Base-by-base conservation (phyloP, 1,284 basidiomycete genomes). In the Phenoliferia sp. region DNA sequence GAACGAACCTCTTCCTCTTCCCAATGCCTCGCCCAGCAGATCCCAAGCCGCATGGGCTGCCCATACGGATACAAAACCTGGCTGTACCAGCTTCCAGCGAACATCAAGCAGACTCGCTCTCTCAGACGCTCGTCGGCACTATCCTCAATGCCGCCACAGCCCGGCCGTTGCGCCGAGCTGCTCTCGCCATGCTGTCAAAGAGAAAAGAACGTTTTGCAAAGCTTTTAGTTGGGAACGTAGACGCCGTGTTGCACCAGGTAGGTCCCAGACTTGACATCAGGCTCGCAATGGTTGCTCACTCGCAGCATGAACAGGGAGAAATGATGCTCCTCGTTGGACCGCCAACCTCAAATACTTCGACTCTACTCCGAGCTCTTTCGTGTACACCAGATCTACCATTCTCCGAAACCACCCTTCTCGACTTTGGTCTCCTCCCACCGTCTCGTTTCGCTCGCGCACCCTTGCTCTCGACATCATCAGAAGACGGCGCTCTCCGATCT, bases 281-380 rank as follows among this genome's bases (percentile, higher is more conserved):
- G 17, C n/a, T 56, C 54, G 29, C n/a, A 17, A 29, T 31, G n/a
- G 17, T n/a, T 15, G 3, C 54, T 29, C 7, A n/a, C 28, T 29
- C 10, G 6, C 19, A n/a, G 2, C 9, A 19, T 54, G 32, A 34
- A 19, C 69, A 75, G 72, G 86, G 83, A 67, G 82, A 85, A 76
- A 83, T 84, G 81, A 81, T 82, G 67, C 76, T 85, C n/a, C 82
- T 84, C 44, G 76, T 84, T 33, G 84, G 83, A 28, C 80, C 83
- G 56, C 83, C 83, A 0, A 74, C 69, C 5, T 60, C 73, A 26
- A 69, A 73, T 32, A 69, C 67, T 60, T 76, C 77, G 28, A 77
- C 77, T 3, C 74, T 80, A 59, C 74, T 80, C 44, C 78, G 79
- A 59, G 75, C 75, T 17, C 73, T 80, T 31, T 75, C 78, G n/a